A percentile compares a stretch with the other conserved stretches of the same genome.
Evolutionary conservation across 2,329 filamentous ascomycete species (phyloP).

Genomic region (Penicillium sp.): DNA sequence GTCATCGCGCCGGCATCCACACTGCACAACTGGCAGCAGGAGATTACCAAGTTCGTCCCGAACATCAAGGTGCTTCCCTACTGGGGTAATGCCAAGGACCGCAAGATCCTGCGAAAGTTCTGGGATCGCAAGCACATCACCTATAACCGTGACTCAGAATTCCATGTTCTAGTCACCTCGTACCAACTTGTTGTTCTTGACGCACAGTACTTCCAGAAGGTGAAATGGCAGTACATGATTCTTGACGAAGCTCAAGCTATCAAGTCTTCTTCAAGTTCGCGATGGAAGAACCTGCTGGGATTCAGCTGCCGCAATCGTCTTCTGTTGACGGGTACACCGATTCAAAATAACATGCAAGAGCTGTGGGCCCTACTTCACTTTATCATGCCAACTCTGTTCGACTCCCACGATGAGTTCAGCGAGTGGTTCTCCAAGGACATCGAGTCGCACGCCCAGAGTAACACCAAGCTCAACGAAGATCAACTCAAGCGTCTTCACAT

Average conservation of each 20-base stretch:
- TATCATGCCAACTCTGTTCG: constrained; percentile 99
- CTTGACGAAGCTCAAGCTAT: constrained; percentile 97
- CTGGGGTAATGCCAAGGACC: constrained; percentile 91
- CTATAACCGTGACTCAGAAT: constrained; percentile 87
- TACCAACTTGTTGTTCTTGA: constrained; percentile 97
- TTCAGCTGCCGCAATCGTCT: constrained; percentile 96
- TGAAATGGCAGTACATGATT: constrained; percentile 99
- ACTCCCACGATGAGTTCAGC: constrained; percentile 53
- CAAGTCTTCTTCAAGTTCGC: constrained; percentile 93
- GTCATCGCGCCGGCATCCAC: constrained; percentile 96
- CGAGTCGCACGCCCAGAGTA: constrained; percentile 96
- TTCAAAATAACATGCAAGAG: constrained; percentile 99
- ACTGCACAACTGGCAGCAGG: constrained; percentile 98
- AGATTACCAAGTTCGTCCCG: constrained; percentile 92
- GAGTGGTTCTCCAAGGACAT: constrained; percentile 63
- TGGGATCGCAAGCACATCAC: constrained; percentile 98
- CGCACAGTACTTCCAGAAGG: constrained; percentile 96
- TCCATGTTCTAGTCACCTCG: constrained; percentile 94
- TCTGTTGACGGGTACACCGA: constrained; percentile 90
- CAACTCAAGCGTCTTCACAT: constrained; percentile 95
- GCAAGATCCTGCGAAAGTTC: constrained; percentile 95
- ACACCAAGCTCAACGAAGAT: constrained; percentile 98
- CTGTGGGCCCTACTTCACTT: constrained; percentile 97
- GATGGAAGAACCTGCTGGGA: constrained; percentile 91
- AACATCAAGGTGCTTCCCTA: constrained; percentile 94